Evolutionary conservation across 192 early-diverging fungal genomes (phyloP), one percentile per base, ranked within the genome.

Genomic region (Coemansia sp.): DNA sequence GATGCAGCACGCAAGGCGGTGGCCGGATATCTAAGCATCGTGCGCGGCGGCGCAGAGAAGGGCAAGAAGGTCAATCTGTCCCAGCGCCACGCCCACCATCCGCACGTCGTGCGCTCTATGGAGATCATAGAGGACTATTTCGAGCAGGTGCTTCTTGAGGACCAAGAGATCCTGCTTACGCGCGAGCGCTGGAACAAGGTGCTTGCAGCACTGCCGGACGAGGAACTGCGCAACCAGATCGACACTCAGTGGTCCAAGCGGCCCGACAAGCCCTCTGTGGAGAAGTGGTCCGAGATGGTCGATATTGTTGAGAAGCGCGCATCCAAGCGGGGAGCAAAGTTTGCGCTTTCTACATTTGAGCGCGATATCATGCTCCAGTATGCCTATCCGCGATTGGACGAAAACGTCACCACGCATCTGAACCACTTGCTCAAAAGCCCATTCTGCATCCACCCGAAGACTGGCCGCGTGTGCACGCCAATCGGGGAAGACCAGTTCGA

Each of bases 371-470:
- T 92, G 62, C 90, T 99, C 65, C 95, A 95, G 77, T 94, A 91
- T 66, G 86, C 87, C 4, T 99, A 99, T 58, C 97, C 97, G 21
- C 88, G 97, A 37, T 85, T 99, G 42, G 95, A 99, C 78, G 88
- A 90, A 37, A 94, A 97, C 59, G 97, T 99, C 22, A 89, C 93
- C 2, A 92, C 88, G 15, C 88, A 91, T 41, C 87, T 96, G 9
- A 93, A 91, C 75, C 97, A 99, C 85, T 93, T 99, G 85, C 87
- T 99, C 32, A 99, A 99, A 75, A 89, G 90, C 69, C 97, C 97
- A 8, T 98, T 99, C 75, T 99, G 95, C 80, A 90, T 97, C 21
- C 97, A 99, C 68, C 97, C 97, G 19, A 94, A 92, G 73, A 96
- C 95, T 10, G 92, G 95, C 88, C 84, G 90, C 32, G 94, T 99